These are phyloP conservation scores for Corylus americana DNA, from an alignment of 306 rosid species.

Conservation along the genomic window DNA sequence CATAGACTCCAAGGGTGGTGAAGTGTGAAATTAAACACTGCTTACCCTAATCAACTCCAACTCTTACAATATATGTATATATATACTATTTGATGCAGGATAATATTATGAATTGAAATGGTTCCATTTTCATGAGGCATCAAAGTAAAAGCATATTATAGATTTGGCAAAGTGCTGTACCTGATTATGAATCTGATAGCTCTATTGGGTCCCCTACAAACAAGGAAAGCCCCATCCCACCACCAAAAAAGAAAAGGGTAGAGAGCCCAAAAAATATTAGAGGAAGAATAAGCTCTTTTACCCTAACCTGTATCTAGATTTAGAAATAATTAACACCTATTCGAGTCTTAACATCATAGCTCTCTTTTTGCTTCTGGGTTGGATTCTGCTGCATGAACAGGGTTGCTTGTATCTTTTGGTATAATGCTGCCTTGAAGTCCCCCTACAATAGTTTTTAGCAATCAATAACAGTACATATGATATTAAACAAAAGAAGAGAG, in stretches of 20 bases:
- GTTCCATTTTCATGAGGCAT: background rate
- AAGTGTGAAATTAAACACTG: background rate
- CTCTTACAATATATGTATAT: background rate
- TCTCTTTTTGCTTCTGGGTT: constrained; percentile 63
- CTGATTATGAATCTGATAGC: constrained; percentile 8
- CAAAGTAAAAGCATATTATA: background rate
- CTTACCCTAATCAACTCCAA: background rate
- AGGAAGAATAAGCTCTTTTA: constrained; percentile 23
- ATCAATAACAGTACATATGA: constrained; percentile 14
- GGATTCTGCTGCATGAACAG: constrained; percentile 54
- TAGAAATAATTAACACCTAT: constrained; percentile 18
- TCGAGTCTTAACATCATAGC: constrained; percentile 39
- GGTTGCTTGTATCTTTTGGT: constrained; percentile 60
- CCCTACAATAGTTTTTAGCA: constrained; percentile 49
- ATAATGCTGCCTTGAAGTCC: constrained; percentile 55
- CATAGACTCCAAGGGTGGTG: no score
- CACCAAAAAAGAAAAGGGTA: constrained; percentile 5
- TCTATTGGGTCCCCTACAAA: constrained; percentile 26
- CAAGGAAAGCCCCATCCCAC: constrained; percentile 27
- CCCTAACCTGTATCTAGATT: constrained; percentile 21
- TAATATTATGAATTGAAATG: background rate
- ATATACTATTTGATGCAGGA: background rate
- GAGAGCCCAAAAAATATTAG: constrained; percentile 13
- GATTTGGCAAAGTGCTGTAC: constrained; percentile 7
- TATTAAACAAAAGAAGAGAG: background rate